Evolutionary conservation across 257 asterid genomes (phyloP).

Genomic region (Solanum medicagineum): DNA sequence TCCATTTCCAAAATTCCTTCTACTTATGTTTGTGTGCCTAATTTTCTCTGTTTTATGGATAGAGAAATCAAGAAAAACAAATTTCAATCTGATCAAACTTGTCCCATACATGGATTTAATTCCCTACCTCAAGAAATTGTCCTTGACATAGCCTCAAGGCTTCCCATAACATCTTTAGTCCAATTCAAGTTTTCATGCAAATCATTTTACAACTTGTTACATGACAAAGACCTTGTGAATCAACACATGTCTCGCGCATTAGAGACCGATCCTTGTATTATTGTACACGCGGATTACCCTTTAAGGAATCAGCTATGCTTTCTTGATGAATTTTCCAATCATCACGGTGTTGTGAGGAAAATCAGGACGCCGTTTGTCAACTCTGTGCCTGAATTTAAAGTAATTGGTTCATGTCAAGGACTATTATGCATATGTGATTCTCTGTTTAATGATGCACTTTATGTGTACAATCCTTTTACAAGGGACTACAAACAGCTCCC

Average conservation of each 20-base stretch:
- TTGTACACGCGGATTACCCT: conserved; percentile 1
- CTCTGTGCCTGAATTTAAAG: conserved; percentile 26
- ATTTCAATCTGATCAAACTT: neutral
- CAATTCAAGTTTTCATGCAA: conserved; percentile 18
- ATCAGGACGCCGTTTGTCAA: conserved; percentile 12
- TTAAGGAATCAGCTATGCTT: conserved; percentile 26
- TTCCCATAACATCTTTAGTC: neutral
- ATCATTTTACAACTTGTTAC: conserved; percentile 1
- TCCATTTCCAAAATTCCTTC: neutral
- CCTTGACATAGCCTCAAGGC: neutral
- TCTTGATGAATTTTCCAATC: conserved; percentile 12
- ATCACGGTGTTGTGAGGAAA: neutral
- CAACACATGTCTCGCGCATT: neutral
- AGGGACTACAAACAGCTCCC: conserved; percentile 7
- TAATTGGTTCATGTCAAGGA: neutral
- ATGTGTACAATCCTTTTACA: neutral
- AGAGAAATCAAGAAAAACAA: neutral
- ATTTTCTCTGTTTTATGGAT: neutral
- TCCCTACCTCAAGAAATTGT: conserved; percentile 15
- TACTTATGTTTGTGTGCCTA: neutral
- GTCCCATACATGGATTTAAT: neutral
- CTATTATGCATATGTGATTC: neutral
- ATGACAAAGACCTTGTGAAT: conserved; percentile 10
- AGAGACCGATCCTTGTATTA: neutral
- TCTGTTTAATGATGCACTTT: neutral